These are phyloP conservation scores for Oemleria cerasiformis DNA, from an alignment of 306 rosid species.

Conservation along the genomic window DNA sequence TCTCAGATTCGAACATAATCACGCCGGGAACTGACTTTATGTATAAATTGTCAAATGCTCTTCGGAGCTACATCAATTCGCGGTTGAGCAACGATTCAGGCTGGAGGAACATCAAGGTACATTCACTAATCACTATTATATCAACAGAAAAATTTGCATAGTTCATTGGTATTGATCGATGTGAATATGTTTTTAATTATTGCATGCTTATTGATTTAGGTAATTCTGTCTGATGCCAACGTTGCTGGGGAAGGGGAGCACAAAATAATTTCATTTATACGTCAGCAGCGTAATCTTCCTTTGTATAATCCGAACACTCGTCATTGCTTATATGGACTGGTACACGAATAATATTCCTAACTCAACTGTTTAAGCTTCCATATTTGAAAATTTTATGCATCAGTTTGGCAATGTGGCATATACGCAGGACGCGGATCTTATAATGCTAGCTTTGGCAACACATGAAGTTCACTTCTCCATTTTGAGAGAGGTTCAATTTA, in stretches of 20 bases:
- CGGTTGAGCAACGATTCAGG: constrained; percentile 22
- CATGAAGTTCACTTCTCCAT: constrained; percentile 69
- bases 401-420: background rate
- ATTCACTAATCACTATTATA: no score
- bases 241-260: constrained; percentile 73
- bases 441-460: constrained; percentile 51
- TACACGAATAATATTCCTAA: constrained; percentile 8
- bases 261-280: constrained; percentile 46
- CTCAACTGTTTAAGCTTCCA: background rate
- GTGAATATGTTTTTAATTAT: background rate
- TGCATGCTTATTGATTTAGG: background rate
- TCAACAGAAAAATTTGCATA: background rate
- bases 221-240: constrained; percentile 7
- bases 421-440: constrained; percentile 59
- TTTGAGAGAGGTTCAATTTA: constrained; percentile 48
- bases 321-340: constrained; percentile 66
- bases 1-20: constrained; percentile 42
- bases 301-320: constrained; percentile 42
- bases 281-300: constrained; percentile 35
- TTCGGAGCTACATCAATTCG: constrained; percentile 23
- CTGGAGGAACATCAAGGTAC: constrained; percentile 40
- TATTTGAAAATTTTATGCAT: background rate
- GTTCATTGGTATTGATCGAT: background rate
- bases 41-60: constrained; percentile 47
- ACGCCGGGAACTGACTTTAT: constrained; percentile 67